Evolutionary conservation across 345 rosid species (phyloP).

Genomic region (Lepidium aucheri): DNA sequence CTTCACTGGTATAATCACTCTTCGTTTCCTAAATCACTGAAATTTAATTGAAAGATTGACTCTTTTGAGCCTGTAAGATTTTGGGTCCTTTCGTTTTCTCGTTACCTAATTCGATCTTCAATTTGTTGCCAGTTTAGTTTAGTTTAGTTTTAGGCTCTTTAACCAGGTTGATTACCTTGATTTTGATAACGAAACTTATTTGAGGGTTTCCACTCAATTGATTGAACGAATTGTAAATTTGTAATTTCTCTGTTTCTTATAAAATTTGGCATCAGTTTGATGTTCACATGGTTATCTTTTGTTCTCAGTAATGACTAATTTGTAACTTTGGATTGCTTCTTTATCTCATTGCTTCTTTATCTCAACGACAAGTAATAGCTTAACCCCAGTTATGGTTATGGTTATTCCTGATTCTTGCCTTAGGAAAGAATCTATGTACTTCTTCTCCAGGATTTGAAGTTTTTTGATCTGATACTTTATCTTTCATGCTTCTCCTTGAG

Average conservation of each 20-base stretch:
- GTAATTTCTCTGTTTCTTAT: background rate
- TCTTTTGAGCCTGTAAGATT: background rate
- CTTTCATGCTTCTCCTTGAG: slow-evolving; percentile 3
- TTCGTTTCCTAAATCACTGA: background rate
- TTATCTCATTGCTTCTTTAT: background rate
- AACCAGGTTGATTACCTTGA: background rate
- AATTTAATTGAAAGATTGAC: background rate
- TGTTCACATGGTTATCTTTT: too few species aligned
- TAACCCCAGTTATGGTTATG: background rate
- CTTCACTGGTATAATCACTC: slow-evolving; percentile 37
- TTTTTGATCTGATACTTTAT: background rate
- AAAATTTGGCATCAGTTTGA: background rate
- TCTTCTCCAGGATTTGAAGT: background rate
- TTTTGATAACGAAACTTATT: background rate
- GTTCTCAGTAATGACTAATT: too few species aligned
- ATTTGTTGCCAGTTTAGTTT: background rate
- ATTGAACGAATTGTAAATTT: background rate
- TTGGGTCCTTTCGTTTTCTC: background rate
- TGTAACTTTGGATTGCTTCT: too few species aligned
- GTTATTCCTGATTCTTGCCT: background rate
- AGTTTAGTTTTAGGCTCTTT: background rate
- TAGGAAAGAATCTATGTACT: background rate
- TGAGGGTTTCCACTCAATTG: background rate
- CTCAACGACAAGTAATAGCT: background rate
- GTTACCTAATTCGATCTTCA: background rate